Conservation (phyloP, 2,329 filamentous ascomycete species). For the Zasmidium angulare region DNA sequence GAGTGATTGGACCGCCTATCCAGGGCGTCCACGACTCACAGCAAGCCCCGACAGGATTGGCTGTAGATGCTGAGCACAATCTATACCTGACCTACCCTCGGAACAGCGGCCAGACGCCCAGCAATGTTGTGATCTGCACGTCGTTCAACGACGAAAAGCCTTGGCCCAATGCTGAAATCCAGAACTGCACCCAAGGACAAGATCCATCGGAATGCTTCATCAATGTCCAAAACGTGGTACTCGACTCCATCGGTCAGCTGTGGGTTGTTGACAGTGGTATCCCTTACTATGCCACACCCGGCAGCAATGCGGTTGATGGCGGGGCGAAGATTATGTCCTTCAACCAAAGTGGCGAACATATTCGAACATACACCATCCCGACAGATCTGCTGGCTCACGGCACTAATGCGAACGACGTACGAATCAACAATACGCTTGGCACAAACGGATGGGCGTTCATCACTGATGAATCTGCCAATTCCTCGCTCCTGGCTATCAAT, state of each 20-base stretch:
- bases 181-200: slow-evolving; percentile 41
- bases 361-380: slow-evolving; percentile 42
- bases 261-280: slow-evolving; percentile 47
- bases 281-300: slow-evolving; percentile 23
- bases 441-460: slow-evolving; percentile 43
- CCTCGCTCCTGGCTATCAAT: slow-evolving; percentile 42
- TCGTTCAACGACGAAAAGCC: slow-evolving; percentile 40
- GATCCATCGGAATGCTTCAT: slow-evolving; percentile 45
- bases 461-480: slow-evolving; percentile 41
- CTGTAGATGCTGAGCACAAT: slow-evolving; percentile 38
- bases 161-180: slow-evolving; percentile 42
- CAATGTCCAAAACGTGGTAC: slow-evolving; percentile 48
- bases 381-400: slow-evolving; percentile 34
- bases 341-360: slow-evolving; percentile 34
- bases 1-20: slow-evolving; percentile 36
- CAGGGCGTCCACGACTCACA: slow-evolving; percentile 41
- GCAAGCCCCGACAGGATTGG: slow-evolving; percentile 40
- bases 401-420: slow-evolving; percentile 45
- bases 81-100: slow-evolving; percentile 46
- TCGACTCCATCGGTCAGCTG: slow-evolving; percentile 40
- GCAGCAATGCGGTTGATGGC: slow-evolving; percentile 32
- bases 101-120: slow-evolving; percentile 38
- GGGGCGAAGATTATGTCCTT: slow-evolving; percentile 48
- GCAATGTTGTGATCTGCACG: slow-evolving; percentile 42
- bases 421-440: slow-evolving; percentile 46